phyloP scores from a whole-genome alignment of 2,329 filamentous ascomycete genomes.

The Leptographium wingfieldii region DNA sequence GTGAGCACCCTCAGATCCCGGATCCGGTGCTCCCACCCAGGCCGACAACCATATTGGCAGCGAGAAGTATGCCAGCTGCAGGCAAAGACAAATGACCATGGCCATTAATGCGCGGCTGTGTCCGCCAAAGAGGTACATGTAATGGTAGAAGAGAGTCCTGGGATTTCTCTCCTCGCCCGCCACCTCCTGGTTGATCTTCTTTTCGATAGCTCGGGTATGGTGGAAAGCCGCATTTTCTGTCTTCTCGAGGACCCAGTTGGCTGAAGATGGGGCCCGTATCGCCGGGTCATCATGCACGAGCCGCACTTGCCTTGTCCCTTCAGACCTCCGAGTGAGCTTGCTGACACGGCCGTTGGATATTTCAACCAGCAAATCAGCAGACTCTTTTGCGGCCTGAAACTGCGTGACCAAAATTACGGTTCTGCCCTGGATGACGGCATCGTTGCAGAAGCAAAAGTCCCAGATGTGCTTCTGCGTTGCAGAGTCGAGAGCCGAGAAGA shows the following conservation, averaged over 20 bases:
- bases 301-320: not conserved
- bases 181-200: slow-evolving; percentile 38
- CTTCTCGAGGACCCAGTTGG: not conserved
- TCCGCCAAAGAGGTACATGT: slow-evolving; percentile 38
- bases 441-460: slow-evolving; percentile 43
- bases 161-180: slow-evolving; percentile 18
- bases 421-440: slow-evolving; percentile 34
- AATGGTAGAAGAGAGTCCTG: slow-evolving; percentile 26
- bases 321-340: not conserved
- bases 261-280: not conserved
- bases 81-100: slow-evolving; percentile 26
- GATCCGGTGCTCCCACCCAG: slow-evolving; percentile 38
- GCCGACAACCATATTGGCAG: slow-evolving; percentile 30
- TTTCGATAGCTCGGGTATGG: not conserved
- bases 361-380: not conserved
- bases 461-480: slow-evolving; percentile 44
- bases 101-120: slow-evolving; percentile 28
- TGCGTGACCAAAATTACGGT: slow-evolving; percentile 47
- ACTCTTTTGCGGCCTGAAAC: slow-evolving; percentile 17
- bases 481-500: slow-evolving; percentile 46
- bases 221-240: not conserved
- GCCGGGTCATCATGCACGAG: not conserved
- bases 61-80: slow-evolving; percentile 28
- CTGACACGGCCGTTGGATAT: not conserved
- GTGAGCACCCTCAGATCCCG: slow-evolving; percentile 28